Conservation (phyloP, 805 yeast genomes). For the Metschnikowia reukaufii region DNA sequence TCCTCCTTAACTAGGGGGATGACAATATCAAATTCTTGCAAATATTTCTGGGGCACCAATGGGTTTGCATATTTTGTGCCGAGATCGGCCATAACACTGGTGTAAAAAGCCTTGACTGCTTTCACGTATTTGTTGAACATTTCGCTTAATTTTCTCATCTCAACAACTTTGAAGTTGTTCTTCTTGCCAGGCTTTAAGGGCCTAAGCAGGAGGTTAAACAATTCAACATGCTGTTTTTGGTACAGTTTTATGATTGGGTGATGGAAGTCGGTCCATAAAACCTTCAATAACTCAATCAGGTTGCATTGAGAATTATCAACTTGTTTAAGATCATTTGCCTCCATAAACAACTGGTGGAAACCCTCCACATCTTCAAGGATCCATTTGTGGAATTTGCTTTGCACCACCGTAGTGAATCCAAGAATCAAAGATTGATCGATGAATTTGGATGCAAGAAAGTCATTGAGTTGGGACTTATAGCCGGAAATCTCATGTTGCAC, state of each 20-base stretch:
- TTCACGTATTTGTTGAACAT: constrained; percentile 50
- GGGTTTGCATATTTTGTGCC: constrained; percentile 37
- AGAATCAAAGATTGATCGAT: constrained; percentile 45
- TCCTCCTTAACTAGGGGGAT: constrained; percentile 1
- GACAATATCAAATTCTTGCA: constrained; percentile 28
- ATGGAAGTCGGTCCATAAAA: constrained; percentile 60
- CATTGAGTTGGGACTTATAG: constrained; percentile 30
- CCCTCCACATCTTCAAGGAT: constrained; percentile 37
- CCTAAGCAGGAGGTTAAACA: constrained; percentile 20
- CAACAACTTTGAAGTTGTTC: constrained; percentile 41
- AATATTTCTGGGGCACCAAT: constrained; percentile 33
- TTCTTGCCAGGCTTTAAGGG: constrained; percentile 15
- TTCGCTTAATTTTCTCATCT: constrained; percentile 55
- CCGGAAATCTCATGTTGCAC: constrained; percentile 12
- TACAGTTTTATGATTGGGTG: constrained; percentile 63
- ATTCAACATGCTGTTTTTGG: constrained; percentile 38
- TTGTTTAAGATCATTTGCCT: constrained; percentile 8
- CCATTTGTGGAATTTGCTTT: constrained; percentile 46
- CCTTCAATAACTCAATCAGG: constrained; percentile 39
- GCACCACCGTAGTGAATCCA: constrained; percentile 50
- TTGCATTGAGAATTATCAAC: constrained; percentile 31
- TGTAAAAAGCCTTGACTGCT: constrained; percentile 49
- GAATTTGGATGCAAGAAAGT: constrained; percentile 21
- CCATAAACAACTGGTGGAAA: constrained; percentile 21
- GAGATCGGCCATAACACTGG: constrained; percentile 40